These are phyloP conservation scores for Lindgomyces ingoldianus DNA, from an alignment of 495 filamentous ascomycete species.

Conservation along the genomic window DNA sequence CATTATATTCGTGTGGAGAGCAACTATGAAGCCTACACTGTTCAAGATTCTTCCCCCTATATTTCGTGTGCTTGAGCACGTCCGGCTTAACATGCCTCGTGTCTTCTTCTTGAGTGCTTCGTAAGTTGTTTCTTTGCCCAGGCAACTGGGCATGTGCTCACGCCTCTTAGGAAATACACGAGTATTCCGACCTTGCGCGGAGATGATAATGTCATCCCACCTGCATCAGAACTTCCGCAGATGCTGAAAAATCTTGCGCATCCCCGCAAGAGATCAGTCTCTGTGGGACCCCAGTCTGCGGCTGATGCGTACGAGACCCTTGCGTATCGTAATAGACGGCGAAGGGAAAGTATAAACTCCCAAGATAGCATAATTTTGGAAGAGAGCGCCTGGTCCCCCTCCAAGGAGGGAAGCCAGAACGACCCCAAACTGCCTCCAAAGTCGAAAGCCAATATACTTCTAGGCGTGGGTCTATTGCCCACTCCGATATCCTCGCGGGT, in stretches of 20 bases:
- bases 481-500: slow-evolving; percentile 49
- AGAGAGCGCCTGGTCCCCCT: slow-evolving; percentile 4
- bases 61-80: slow-evolving; percentile 79
- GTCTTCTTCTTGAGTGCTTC: slow-evolving; percentile 88
- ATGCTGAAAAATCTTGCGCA: slow-evolving; percentile 78
- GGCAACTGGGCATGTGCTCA: neutral
- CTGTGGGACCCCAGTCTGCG: slow-evolving; percentile 89
- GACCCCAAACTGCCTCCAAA: neutral
- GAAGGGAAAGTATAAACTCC: slow-evolving; percentile 67
- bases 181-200: slow-evolving; percentile 74
- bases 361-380: slow-evolving; percentile 19
- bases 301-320: slow-evolving; percentile 95
- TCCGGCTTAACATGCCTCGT: slow-evolving; percentile 75
- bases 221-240: slow-evolving; percentile 76
- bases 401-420: neutral
- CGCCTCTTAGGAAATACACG: slow-evolving; percentile 69
- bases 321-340: slow-evolving; percentile 81
- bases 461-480: slow-evolving; percentile 33
- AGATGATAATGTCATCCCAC: slow-evolving; percentile 84
- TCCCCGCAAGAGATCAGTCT: slow-evolving; percentile 77
- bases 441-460: slow-evolving; percentile 5
- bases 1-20: slow-evolving; percentile 85
- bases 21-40: slow-evolving; percentile 78
- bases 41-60: slow-evolving; percentile 77
- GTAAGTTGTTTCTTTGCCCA: slow-evolving; percentile 48